Percentiles rank a stretch among this genome's conserved stretches.
phyloP scores from a whole-genome alignment of 2,329 filamentous ascomycete genomes.

The Hypoxylon sp. region DNA sequence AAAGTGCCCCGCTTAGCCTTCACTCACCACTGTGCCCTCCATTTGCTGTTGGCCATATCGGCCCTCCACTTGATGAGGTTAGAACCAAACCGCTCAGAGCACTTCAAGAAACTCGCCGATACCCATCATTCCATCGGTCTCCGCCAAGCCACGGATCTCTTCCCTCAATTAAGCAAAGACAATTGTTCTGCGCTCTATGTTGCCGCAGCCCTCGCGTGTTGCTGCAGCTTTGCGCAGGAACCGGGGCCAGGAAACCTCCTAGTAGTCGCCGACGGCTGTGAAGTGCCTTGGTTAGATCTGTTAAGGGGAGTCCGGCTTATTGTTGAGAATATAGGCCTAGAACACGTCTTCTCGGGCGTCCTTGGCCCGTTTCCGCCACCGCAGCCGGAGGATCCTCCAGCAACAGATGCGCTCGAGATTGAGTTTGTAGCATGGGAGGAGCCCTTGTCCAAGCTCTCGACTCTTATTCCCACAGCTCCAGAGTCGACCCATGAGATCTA shows the following conservation, averaged over 20 bases:
- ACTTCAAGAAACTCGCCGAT: conserved; percentile 43
- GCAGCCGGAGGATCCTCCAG: no score
- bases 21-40: conserved; percentile 45
- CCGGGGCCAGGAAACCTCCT: conserved; percentile 29
- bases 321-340: conserved; percentile 35
- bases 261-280: conserved; percentile 30
- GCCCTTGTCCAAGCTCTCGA: neutral
- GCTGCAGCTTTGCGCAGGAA: conserved; percentile 38
- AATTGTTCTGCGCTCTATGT: conserved; percentile 48
- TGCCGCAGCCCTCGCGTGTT: conserved; percentile 45
- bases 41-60: conserved; percentile 45
- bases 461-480: neutral
- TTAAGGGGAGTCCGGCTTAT: conserved; percentile 42
- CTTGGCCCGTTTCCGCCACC: neutral
- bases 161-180: conserved; percentile 38
- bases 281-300: conserved; percentile 36
- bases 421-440: conserved; percentile 4
- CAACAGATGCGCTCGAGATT: neutral
- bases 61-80: conserved; percentile 12
- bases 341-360: conserved; percentile 9
- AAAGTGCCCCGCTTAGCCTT: conserved; percentile 48
- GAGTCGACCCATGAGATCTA: neutral
- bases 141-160: conserved; percentile 40
- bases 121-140: conserved; percentile 42
- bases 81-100: conserved; percentile 12